Percentiles rank a stretch among this genome's conserved stretches.
Evolutionary conservation across 768 basidiomycete genomes (phyloP).

Genomic region (Mycena capillaripes): DNA sequence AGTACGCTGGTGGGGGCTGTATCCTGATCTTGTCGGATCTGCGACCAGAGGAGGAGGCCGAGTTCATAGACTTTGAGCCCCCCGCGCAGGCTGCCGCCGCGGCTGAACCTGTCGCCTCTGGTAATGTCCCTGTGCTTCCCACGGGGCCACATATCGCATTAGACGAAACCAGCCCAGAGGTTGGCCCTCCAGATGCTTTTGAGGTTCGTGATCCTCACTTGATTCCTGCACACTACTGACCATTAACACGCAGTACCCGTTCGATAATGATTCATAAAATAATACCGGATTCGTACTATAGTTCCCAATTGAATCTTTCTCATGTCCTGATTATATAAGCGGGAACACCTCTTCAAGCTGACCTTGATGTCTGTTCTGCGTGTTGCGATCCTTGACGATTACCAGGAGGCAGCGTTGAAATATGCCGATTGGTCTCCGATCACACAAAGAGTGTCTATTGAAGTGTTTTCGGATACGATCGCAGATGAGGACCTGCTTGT

Average conservation of each 20-base stretch:
- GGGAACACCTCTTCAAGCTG: neutral
- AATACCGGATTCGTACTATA: conserved; percentile 34
- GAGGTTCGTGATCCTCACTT: conserved; percentile 71
- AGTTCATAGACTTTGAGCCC: conserved; percentile 76
- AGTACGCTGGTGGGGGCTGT: conserved; percentile 86
- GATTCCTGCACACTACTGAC: conserved; percentile 39
- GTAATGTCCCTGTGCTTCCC: conserved; percentile 50
- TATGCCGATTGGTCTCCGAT: conserved; percentile 69
- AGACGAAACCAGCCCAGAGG: conserved; percentile 80
- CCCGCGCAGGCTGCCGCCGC: conserved; percentile 49
- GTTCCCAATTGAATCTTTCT: conserved; percentile 18
- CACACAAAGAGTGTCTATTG: conserved; percentile 50
- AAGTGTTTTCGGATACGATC: conserved; percentile 67
- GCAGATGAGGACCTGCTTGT: conserved; percentile 65
- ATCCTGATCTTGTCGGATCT: conserved; percentile 88
- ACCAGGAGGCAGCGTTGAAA: conserved; percentile 65
- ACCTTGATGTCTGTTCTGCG: conserved; percentile 41
- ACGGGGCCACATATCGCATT: conserved; percentile 74
- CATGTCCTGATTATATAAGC: conserved; percentile 26
- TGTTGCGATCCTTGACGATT: conserved; percentile 74
- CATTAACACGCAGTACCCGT: conserved; percentile 75
- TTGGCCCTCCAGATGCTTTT: conserved; percentile 83
- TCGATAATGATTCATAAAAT: conserved; percentile 73
- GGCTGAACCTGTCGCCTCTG: conserved; percentile 33
- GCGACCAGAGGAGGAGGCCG: conserved; percentile 76